Evolutionary conservation across 208 protist species (phyloP).

Genomic region (Leishmania tropica): DNA sequence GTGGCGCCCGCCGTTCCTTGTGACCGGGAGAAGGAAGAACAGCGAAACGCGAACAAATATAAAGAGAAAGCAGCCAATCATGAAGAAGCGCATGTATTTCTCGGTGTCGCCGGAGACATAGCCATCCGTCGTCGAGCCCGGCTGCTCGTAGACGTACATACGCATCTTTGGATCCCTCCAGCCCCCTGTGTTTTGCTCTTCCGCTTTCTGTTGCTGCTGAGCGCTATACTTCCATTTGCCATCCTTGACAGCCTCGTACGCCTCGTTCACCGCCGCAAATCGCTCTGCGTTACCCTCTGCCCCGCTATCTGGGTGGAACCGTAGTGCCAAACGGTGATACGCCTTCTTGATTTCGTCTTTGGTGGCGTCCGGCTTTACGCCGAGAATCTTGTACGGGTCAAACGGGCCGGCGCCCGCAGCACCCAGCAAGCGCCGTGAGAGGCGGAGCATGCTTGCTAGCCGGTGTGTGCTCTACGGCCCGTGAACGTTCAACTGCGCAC

Average conservation of each 20-base stretch:
- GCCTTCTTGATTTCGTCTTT: constrained; percentile 76
- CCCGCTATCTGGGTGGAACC: constrained; percentile 77
- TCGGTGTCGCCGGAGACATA: constrained; percentile 68
- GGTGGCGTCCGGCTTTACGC: constrained; percentile 49
- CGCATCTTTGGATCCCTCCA: constrained; percentile 61
- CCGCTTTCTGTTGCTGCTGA: not conserved
- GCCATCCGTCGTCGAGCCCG: constrained; percentile 73
- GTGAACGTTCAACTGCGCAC: not conserved
- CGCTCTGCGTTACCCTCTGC: constrained; percentile 70
- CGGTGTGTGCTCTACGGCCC: not conserved
- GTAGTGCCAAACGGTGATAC: constrained; percentile 70
- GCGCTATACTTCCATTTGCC: constrained; percentile 45
- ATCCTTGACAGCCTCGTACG: constrained; percentile 75
- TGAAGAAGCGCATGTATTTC: constrained; percentile 50
- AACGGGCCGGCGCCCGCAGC: constrained; percentile 64
- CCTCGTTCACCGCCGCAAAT: constrained; percentile 83
- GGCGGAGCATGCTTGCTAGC: constrained; percentile 33
- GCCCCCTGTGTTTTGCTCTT: constrained; percentile 13
- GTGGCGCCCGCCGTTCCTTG: not conserved
- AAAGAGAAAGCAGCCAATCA: constrained; percentile 61
- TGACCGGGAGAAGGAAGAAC: constrained; percentile 24
- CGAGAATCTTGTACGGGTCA: constrained; percentile 85
- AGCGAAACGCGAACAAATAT: constrained; percentile 59
- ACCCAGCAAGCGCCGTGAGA: constrained; percentile 29
- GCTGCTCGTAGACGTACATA: constrained; percentile 85